Percentiles rank a stretch among this genome's conserved stretches.
Conservation (phyloP, 1,284 basidiomycete genomes). For the Sphaerobolus stellatus region DNA sequence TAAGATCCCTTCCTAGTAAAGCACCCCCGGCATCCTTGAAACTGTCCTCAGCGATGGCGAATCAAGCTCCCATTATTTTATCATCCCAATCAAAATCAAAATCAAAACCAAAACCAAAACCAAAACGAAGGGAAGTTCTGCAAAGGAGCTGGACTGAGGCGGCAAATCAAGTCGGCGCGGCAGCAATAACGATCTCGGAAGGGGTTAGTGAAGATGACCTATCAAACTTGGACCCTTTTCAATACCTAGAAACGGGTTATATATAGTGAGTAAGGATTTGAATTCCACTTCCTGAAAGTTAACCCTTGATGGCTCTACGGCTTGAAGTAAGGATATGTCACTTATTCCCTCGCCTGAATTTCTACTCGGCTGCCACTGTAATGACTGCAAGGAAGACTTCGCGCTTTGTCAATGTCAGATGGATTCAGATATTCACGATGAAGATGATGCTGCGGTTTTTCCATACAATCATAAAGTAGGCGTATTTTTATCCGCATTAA, state of each 20-base stretch:
- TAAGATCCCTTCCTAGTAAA: too few species aligned
- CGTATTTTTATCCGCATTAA: background rate
- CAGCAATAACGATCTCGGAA: background rate
- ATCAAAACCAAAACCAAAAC: background rate
- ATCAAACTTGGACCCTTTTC: background rate
- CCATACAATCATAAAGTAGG: background rate
- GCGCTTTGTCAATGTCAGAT: background rate
- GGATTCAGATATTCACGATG: background rate
- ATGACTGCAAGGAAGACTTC: background rate
- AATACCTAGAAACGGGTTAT: background rate
- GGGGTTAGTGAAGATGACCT: background rate
- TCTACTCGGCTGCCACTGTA: background rate
- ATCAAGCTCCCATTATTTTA: too few species aligned
- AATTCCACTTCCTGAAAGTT: background rate
- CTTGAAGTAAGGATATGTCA: background rate
- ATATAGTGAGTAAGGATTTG: background rate
- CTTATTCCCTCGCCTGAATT: background rate
- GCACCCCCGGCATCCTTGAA: too few species aligned
- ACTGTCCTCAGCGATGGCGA: too few species aligned
- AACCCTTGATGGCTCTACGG: background rate
- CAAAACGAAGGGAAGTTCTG: background rate
- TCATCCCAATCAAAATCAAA: background rate
- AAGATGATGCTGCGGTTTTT: background rate
- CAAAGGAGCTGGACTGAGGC: background rate
- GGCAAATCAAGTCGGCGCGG: background rate